A percentile compares a stretch with the other conserved stretches of the same genome.
These are phyloP conservation scores for Dysphania ambrosioides DNA, from an alignment of 148 eudicot species.

Conservation along the genomic window DNA sequence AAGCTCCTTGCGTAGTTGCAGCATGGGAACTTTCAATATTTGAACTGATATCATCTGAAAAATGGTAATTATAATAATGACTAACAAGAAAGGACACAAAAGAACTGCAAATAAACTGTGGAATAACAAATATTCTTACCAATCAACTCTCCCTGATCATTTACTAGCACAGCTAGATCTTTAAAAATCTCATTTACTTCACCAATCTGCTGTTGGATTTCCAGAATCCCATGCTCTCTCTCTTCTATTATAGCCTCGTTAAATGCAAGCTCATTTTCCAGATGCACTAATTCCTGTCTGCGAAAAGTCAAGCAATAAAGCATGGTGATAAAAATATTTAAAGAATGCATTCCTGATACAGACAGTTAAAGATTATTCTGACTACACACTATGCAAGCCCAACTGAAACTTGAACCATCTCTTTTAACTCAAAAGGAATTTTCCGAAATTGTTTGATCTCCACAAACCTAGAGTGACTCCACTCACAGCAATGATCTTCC, in stretches of 20 bases:
- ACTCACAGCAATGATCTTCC: neutral
- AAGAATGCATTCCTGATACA: neutral
- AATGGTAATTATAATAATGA: neutral
- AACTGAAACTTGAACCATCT: conserved; percentile 1
- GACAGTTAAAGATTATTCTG: neutral
- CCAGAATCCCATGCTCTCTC: conserved; percentile 76
- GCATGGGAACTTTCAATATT: conserved; percentile 72
- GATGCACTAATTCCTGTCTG: conserved; percentile 62
- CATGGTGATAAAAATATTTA: neutral
- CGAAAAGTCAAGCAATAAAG: conserved; percentile 23
- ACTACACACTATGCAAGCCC: neutral
- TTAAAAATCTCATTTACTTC: conserved; percentile 84
- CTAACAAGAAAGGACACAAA: neutral
- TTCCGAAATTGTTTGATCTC: too few species aligned
- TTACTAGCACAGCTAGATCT: conserved; percentile 77
- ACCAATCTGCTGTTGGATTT: conserved; percentile 76
- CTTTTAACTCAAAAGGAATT: too few species aligned
- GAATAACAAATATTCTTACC: conserved; percentile 33
- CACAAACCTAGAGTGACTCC: neutral
- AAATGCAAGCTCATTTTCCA: conserved; percentile 68
- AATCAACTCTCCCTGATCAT: conserved; percentile 74
- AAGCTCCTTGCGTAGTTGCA: conserved; percentile 70
- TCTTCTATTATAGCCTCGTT: conserved; percentile 77
- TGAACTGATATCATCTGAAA: conserved; percentile 72
- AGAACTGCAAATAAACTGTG: neutral